Evolutionary conservation across 2,329 filamentous ascomycete genomes (phyloP).

Genomic region (Verruconis gallopava): DNA sequence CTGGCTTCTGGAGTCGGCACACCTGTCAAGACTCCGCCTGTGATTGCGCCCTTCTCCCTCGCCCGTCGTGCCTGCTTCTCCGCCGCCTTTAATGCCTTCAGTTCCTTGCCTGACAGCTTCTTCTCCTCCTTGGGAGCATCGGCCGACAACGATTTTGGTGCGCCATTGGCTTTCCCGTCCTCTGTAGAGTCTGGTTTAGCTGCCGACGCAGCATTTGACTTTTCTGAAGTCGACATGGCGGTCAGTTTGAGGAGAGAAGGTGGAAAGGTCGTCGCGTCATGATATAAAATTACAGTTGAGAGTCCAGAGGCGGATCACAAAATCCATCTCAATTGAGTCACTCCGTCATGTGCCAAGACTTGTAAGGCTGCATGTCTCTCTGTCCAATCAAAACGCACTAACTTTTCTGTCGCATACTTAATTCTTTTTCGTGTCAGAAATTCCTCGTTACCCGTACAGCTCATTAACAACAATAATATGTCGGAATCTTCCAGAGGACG

Average conservation of each 20-base stretch:
- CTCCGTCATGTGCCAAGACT: neutral
- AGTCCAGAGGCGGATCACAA: no score
- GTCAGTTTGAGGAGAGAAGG: no score
- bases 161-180: neutral
- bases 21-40: conserved; percentile 21
- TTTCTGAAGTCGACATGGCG: no score
- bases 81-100: conserved; percentile 81
- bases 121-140: conserved; percentile 18
- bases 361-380: neutral
- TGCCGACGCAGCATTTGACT: no score
- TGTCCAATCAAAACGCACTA: neutral
- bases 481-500: conserved; percentile 3
- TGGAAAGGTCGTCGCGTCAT: no score
- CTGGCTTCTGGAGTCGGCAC: conserved; percentile 16
- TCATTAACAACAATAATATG: neutral
- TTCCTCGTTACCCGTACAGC: no score
- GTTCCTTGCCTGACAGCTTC: conserved; percentile 60
- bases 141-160: conserved; percentile 13
- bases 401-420: neutral
- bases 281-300: no score
- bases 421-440: no score
- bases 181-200: no score
- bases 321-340: neutral
- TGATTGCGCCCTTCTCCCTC: conserved; percentile 34
- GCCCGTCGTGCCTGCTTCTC: conserved; percentile 82